Conservation (phyloP, 441 rosid genomes). For the Capsella rubella region DNA sequence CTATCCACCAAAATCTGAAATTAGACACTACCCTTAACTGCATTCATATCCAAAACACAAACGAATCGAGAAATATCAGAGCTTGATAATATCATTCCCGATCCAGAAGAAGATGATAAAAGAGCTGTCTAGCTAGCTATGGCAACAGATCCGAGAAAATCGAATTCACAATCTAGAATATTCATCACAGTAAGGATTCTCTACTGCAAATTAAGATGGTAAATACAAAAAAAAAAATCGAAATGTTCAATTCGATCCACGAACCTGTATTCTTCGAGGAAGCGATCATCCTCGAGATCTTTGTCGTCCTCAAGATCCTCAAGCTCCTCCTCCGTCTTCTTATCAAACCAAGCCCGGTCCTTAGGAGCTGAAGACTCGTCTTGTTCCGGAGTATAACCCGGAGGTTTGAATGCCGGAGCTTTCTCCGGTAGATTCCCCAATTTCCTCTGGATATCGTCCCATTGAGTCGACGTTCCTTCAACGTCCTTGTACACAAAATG, state of each 20-base stretch:
- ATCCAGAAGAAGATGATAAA: neutral
- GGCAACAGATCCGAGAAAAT: slow-evolving; percentile 33
- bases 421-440: slow-evolving; percentile 91
- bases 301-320: slow-evolving; percentile 86
- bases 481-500: slow-evolving; percentile 96
- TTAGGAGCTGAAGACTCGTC: slow-evolving; percentile 78
- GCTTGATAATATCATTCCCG: slow-evolving; percentile 15
- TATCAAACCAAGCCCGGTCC: slow-evolving; percentile 78
- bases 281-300: slow-evolving; percentile 88
- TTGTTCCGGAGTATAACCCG: slow-evolving; percentile 71
- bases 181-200: neutral
- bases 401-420: slow-evolving; percentile 89
- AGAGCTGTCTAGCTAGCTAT: slow-evolving; percentile 16
- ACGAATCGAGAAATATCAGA: slow-evolving; percentile 20
- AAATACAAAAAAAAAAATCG: neutral
- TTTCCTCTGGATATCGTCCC: slow-evolving; percentile 99
- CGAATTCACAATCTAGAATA: slow-evolving; percentile 9
- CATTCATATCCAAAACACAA: slow-evolving; percentile 11
- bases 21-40: neutral
- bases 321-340: slow-evolving; percentile 84
- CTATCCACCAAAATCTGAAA: neutral
- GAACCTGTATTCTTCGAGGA: slow-evolving; percentile 94
- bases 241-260: slow-evolving; percentile 23
- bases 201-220: neutral
- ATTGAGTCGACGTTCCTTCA: slow-evolving; percentile 96